Evolutionary conservation across 768 basidiomycete genomes (phyloP).

Genomic region (Lactifluus rugatus): DNA sequence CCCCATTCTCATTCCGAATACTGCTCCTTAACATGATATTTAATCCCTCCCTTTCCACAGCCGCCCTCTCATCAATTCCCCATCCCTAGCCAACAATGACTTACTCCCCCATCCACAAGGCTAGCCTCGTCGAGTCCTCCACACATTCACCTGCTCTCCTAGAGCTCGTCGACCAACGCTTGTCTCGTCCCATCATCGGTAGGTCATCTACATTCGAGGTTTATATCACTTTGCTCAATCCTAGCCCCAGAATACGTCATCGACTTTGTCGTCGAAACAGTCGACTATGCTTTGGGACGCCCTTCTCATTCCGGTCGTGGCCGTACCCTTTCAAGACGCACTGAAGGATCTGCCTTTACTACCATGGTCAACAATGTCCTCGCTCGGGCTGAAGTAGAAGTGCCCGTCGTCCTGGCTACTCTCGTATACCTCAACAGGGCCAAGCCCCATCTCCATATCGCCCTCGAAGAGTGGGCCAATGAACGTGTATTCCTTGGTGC

Average conservation of each 20-base stretch:
- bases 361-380: slow-evolving; percentile 62
- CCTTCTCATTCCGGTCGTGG: slow-evolving; percentile 46
- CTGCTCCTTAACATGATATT: slow-evolving; percentile 21
- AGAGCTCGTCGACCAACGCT: slow-evolving; percentile 56
- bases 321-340: slow-evolving; percentile 36
- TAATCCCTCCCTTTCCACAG: slow-evolving; percentile 6
- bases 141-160: slow-evolving; percentile 57
- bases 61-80: neutral
- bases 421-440: slow-evolving; percentile 73
- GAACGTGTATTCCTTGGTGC: slow-evolving; percentile 88
- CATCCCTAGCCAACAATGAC: slow-evolving; percentile 14
- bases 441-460: slow-evolving; percentile 70
- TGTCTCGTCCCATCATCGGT: slow-evolving; percentile 57
- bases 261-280: slow-evolving; percentile 59
- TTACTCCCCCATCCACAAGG: slow-evolving; percentile 34
- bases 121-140: slow-evolving; percentile 52
- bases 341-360: slow-evolving; percentile 49
- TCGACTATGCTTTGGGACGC: slow-evolving; percentile 68
- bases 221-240: neutral
- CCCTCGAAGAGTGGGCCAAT: slow-evolving; percentile 75
- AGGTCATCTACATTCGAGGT: slow-evolving; percentile 23
- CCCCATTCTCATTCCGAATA: no score
- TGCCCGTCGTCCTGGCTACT: slow-evolving; percentile 56
- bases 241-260: slow-evolving; percentile 51
- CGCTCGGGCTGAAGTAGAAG: slow-evolving; percentile 61